Base-by-base conservation (phyloP, 139 green algal species). In the Penium margaritaceum region DNA sequence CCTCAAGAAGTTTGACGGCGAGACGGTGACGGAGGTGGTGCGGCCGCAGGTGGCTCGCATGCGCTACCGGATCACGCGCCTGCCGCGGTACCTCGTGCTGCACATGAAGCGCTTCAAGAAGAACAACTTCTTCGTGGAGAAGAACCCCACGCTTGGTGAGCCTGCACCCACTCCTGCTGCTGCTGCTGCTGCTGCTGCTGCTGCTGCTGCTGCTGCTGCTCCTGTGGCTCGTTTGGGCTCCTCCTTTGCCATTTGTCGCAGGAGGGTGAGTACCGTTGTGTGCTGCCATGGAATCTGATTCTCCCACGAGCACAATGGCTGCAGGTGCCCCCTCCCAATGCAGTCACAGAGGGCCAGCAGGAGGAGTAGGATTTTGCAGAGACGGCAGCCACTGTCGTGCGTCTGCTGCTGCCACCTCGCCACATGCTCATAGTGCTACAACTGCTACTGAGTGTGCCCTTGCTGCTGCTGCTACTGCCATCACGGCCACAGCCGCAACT, bases 101-200 rank as follows among this genome's bases (percentile, higher is more conserved):
- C 88, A 95, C 80, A 88, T 96, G 68, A 90, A 90, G 73, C 86
- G 93, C 66, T 97, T 98, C 84, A 90, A 87, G 14, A 95, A 93
- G 64, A 96, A 96, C 86, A 91, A 89, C 79, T 94, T 94, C 72
- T 92, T 90, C 76, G 51, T 86, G 19, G 91, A 97, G 85, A 97
- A 97, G 85, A 97, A 97, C 84, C 92, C 90, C 36, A 97, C 92
- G 58, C 90, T 98, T 54, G 75, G 75, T 82, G 14, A 24, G 41
- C n/a, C n/a, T n/a, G n/a, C n/a, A n/a, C n/a, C n/a, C n/a, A n/a
- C n/a, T n/a, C n/a, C 92, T 62, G 90, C 97, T 54, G 74, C 67
- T 80, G 3, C 12, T 17, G 27, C 5, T 19, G 19, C 66, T 72
- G 6, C 21, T 21, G 15, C 57, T 66, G 14, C 29, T 57, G 14